Percentiles rank a stretch among this genome's conserved stretches.
These are phyloP conservation scores for Gamarada debralockiae DNA, from an alignment of 495 filamentous ascomycete genomes.

Conservation along the genomic window DNA sequence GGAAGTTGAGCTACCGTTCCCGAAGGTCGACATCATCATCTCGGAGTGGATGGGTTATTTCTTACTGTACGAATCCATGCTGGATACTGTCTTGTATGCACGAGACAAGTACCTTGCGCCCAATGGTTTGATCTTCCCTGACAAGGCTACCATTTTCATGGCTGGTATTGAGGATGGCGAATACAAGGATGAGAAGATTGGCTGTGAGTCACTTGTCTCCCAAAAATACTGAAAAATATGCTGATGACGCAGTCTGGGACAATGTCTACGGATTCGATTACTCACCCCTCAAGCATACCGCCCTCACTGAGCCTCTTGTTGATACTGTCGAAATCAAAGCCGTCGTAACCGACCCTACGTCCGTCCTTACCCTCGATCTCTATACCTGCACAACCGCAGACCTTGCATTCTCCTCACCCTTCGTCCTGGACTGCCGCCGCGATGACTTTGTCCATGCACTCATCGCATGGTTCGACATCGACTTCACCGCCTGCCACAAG, in stretches of 20 bases:
- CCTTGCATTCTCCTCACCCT: constrained; percentile 61
- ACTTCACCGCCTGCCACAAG: constrained; percentile 93
- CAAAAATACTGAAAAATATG: not conserved
- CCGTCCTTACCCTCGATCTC: constrained; percentile 66
- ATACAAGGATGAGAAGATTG: constrained; percentile 71
- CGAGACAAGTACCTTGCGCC: constrained; percentile 78
- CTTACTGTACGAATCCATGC: constrained; percentile 90
- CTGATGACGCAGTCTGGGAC: constrained; percentile 60
- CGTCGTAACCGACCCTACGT: constrained; percentile 67
- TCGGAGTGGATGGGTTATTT: constrained; percentile 99
- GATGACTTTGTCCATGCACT: constrained; percentile 92
- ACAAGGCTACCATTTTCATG: constrained; percentile 81
- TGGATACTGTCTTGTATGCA: constrained; percentile 88
- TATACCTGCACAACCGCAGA: constrained; percentile 64
- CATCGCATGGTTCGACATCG: constrained; percentile 98
- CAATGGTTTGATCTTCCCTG: constrained; percentile 82
- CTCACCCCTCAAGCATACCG: constrained; percentile 64
- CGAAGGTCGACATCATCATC: constrained; percentile 89
- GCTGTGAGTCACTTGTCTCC: constrained; percentile 39
- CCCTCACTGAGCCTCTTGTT: constrained; percentile 67
- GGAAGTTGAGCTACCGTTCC: constrained; percentile 74
- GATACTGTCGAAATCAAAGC: constrained; percentile 70
- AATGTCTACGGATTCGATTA: constrained; percentile 80
- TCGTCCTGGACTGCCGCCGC: constrained; percentile 65
- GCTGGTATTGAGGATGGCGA: constrained; percentile 85